Evolutionary conservation across 2,329 filamentous ascomycete species (phyloP).

Genomic region (Helotiales sp.): DNA sequence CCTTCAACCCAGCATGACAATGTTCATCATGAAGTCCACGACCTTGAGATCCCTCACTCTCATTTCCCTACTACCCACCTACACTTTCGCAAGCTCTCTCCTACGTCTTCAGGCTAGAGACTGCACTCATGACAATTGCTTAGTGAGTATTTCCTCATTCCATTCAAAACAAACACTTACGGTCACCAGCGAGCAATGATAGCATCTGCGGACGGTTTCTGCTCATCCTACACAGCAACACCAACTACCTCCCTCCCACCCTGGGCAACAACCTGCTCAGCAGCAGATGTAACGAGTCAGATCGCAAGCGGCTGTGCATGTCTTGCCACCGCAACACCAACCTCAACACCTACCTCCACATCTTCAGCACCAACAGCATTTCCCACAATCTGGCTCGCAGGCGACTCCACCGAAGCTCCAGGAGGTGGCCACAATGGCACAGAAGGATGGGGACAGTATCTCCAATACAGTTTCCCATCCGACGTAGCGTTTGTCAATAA

Average conservation of each 20-base stretch:
- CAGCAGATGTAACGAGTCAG: not conserved
- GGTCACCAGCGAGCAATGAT: slow-evolving; percentile 1
- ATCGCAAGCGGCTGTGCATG: not conserved
- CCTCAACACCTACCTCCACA: not conserved
- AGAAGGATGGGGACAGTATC: slow-evolving; percentile 29
- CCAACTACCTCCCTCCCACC: not conserved
- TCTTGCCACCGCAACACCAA: not conserved
- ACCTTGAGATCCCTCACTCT: not conserved
- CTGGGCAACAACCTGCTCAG: not conserved
- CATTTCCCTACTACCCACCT: not conserved
- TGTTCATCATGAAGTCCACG: not conserved
- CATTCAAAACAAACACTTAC: not conserved
- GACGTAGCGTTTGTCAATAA: slow-evolving; percentile 41
- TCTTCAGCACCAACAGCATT: not conserved
- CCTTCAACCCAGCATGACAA: no score
- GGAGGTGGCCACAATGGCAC: slow-evolving; percentile 22
- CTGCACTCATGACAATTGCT: slow-evolving; percentile 1
- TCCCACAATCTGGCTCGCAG: slow-evolving; percentile 19
- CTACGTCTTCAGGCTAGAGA: not conserved
- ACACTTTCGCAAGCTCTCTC: not conserved
- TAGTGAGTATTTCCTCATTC: not conserved
- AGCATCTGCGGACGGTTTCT: not conserved
- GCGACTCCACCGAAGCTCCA: slow-evolving; percentile 23
- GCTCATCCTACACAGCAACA: not conserved
- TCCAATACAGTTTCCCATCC: slow-evolving; percentile 21